Base-by-base conservation (phyloP, 83 land plant species). In the Thuja plicata region DNA sequence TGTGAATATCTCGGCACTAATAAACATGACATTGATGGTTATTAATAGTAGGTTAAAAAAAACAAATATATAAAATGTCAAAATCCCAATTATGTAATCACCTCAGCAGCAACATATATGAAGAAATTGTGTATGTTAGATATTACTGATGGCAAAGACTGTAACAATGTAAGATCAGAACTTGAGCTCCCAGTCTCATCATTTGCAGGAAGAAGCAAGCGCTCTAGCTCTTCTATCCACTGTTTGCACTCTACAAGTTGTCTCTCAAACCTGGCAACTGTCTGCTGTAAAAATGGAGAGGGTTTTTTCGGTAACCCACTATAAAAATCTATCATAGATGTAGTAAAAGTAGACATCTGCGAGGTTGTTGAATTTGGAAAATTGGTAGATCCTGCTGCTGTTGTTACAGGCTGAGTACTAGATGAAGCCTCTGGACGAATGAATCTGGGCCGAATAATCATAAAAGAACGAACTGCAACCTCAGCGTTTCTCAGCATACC, bases 141-240 rank as follows among this genome's bases (percentile, higher is more conserved):
- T 92, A 98, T 93, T 76, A 95, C 94, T 84, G 94, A 89, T 15
- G 99, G 99, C 12, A 98, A 91, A 73, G 99, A 95, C 86, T 97
- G 97, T 86, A 97, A 83, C 43, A 96, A 57, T 17, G 96, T 89
- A 3, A 83, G 85, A 66, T 89, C 88, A 12, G 91, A 87, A 40
- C 78, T 92, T 45, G 84, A 88, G 86, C 92, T 79, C 24, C 71
- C 87, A 73, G 86, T 92, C 71, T 89, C 95, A 17, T 94, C 91
- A 78, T 86, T 89, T 83, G 91, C 89, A 87, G 89, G 86, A 9
- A 92, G 91, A n/a, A 98, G 88, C 82, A 98, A 89, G 91, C 98
- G 95, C 90, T 98, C 99, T 57, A 98, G 87, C 88, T 97, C 99
- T 90, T 97, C 99, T 88, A 97, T 86, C 96, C 99, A 95, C 91